Evolutionary conservation across 192 early-diverging fungal species (phyloP), one percentile per base, ranked within the genome.

Genomic region (Rhizophagus sp.): DNA sequence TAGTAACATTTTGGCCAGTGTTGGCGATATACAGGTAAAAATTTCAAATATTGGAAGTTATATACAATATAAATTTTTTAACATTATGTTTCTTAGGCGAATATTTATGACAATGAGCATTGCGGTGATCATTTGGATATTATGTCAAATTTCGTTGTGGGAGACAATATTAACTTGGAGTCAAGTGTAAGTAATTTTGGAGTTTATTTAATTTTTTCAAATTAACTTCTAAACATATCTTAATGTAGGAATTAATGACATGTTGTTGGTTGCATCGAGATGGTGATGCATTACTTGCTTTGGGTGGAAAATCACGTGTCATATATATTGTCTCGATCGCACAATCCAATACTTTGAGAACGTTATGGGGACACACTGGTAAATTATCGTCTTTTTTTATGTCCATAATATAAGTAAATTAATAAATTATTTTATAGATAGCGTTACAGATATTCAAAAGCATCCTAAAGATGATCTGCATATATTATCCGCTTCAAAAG

Each of bases 111-210:
- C 79, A 97, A 97, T 83, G 95, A 95, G 81, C 95, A 97, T 81
- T 95, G 94, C 74, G 95, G 95, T 13, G 95, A 96, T 80, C 96
- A 97, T 75, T 86, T 97, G 80, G 95, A 97, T 80, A 93, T 97
- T 70, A 96, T 97, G 94, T 95, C 95, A 8, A 94, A 97, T 82
- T 97, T 92, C 75, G 88, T 91, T 62, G 79, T 95, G 15, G 82
- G 87, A 27, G 79, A 82, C 30, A 17, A 12, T 77, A 44, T 65
- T 68, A 13, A 62, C 49, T 63, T 68, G 33, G 62, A 33, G 41
- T 63, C 69, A 64, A 27, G 44, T 13, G 36, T 66, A 34, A 15
- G 62, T 66, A 13, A 17, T 2, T 62, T 17, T 52, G 11, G 41
- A 41, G 4, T 57, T 61, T 44, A 13, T 77, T 70, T 22, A 22